phyloP scores from a whole-genome alignment of 768 basidiomycete genomes.

The Auriscalpium orientale region DNA sequence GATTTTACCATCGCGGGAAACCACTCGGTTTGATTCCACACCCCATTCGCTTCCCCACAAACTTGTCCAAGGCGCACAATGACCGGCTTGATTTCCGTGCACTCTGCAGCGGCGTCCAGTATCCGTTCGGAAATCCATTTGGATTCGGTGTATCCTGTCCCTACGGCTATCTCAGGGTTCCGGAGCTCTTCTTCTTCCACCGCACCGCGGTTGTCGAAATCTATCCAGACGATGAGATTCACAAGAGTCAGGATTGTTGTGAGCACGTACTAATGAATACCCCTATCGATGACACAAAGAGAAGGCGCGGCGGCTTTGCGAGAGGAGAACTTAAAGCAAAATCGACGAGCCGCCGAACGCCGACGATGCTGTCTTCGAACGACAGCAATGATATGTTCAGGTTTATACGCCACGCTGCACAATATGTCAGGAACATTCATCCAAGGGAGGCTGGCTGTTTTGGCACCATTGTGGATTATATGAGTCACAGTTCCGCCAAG shows the following conservation, averaged over 20 bases:
- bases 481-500: conserved; percentile 12
- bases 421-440: background rate
- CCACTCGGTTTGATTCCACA: conserved; percentile 23
- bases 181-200: conserved; percentile 12
- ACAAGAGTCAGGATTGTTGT: background rate
- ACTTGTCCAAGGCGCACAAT: conserved; percentile 22
- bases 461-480: conserved; percentile 17
- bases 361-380: conserved; percentile 16
- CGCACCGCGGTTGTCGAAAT: conserved; percentile 14
- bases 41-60: conserved; percentile 20
- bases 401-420: conserved; percentile 18
- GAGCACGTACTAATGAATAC: conserved; percentile 15
- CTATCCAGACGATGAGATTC: conserved; percentile 1
- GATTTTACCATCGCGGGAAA: conserved; percentile 18
- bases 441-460: no score
- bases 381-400: conserved; percentile 17
- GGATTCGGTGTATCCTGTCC: conserved; percentile 19
- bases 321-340: conserved; percentile 15
- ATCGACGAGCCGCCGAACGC: conserved; percentile 15
- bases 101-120: conserved; percentile 14
- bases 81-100: conserved; percentile 7
- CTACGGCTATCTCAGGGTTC: conserved; percentile 9
- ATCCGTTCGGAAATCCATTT: conserved; percentile 20
- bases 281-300: conserved; percentile 19
- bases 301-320: conserved; percentile 8